phyloP scores from a whole-genome alignment of 371 early-diverging fungal genomes.

The Nematocida displodere region DNA sequence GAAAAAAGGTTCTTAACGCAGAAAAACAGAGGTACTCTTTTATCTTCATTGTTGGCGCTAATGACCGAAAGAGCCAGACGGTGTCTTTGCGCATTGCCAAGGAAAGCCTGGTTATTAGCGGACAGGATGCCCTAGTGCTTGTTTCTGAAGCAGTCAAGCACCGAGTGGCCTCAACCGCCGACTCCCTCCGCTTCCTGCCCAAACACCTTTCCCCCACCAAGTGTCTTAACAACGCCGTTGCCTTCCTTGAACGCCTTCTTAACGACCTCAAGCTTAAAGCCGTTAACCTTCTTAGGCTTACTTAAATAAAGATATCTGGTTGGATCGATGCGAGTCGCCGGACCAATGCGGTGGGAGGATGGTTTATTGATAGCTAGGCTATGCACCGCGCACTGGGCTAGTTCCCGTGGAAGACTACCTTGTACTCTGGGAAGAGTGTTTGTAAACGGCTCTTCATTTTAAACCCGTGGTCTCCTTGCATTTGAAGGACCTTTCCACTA shows the following conservation, averaged over 20 bases:
- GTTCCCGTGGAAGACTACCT: constrained; percentile 34
- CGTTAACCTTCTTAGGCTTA: too few species aligned
- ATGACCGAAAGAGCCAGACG: constrained; percentile 73
- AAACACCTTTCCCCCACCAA: background rate
- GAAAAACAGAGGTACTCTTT: constrained; percentile 79
- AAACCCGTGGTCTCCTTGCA: constrained; percentile 82
- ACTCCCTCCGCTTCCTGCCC: background rate
- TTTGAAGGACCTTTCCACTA: constrained; percentile 76
- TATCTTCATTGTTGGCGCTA: constrained; percentile 82
- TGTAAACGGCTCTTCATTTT: constrained; percentile 67
- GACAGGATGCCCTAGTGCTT: background rate
- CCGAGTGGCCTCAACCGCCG: background rate
- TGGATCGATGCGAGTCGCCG: too few species aligned
- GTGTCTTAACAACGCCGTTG: background rate
- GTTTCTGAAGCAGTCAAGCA: background rate
- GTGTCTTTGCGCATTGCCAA: constrained; percentile 66
- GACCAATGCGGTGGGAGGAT: too few species aligned
- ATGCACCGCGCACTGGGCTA: too few species aligned
- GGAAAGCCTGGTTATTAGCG: background rate
- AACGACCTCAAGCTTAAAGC: background rate
- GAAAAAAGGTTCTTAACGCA: constrained; percentile 88
- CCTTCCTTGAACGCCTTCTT: background rate
- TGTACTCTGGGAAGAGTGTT: constrained; percentile 18
- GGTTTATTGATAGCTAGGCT: too few species aligned
- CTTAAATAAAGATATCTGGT: too few species aligned